Percentiles rank a stretch among this genome's conserved stretches.
phyloP scores from a whole-genome alignment of 2,329 filamentous ascomycete species.

The Fusarium tuaranense region DNA sequence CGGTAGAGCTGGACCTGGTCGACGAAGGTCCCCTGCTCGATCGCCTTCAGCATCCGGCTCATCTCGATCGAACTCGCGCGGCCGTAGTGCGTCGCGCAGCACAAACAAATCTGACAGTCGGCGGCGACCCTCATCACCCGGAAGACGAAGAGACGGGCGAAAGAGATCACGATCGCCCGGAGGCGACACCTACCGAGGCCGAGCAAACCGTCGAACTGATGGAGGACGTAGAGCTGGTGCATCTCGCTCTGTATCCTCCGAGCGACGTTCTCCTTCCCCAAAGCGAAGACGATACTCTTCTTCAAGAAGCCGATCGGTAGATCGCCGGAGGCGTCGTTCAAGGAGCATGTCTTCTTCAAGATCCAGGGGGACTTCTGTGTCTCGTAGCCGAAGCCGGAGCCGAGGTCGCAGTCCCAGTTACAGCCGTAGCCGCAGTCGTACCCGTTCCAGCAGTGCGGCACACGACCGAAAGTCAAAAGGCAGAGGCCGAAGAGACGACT shows the following conservation, averaged over 20 bases:
- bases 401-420: slow-evolving; percentile 19
- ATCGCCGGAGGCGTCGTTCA: slow-evolving; percentile 51
- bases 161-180: slow-evolving; percentile 56
- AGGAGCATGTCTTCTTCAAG: slow-evolving; percentile 55
- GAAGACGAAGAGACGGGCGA: slow-evolving; percentile 47
- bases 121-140: slow-evolving; percentile 49
- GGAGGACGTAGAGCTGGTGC: slow-evolving; percentile 40
- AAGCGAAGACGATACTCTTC: slow-evolving; percentile 65
- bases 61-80: slow-evolving; percentile 51
- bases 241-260: slow-evolving; percentile 53
- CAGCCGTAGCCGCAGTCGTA: slow-evolving; percentile 21
- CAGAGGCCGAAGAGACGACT: slow-evolving; percentile 21
- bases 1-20: slow-evolving; percentile 56
- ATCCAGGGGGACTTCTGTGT: slow-evolving; percentile 53
- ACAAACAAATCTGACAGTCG: slow-evolving; percentile 50
- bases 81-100: slow-evolving; percentile 46
- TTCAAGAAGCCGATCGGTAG: slow-evolving; percentile 61
- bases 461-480: slow-evolving; percentile 32
- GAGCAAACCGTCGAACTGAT: slow-evolving; percentile 36
- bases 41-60: slow-evolving; percentile 52
- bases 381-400: slow-evolving; percentile 44
- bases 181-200: slow-evolving; percentile 43
- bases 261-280: slow-evolving; percentile 55
- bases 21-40: slow-evolving; percentile 41
- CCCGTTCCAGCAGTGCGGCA: slow-evolving; percentile 30